Evolutionary conservation across 2,329 filamentous ascomycete species (phyloP), one percentile per base, ranked within the genome.

Genomic region (Colletotrichum tropicale): DNA sequence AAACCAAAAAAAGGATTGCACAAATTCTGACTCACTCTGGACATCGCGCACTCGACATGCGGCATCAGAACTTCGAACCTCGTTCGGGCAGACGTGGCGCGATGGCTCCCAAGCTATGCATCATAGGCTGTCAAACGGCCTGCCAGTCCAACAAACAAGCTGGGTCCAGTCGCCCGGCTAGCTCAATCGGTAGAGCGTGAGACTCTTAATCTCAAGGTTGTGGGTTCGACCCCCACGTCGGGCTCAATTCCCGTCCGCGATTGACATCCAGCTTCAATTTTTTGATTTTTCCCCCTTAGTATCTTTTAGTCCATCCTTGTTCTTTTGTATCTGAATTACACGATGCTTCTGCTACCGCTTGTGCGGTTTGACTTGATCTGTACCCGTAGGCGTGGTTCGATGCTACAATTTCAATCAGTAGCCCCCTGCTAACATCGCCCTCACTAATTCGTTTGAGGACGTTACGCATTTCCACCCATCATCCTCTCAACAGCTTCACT

Each of bases 111-210:
- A 12, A 13, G 6, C n/a, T 13, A 5, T 7, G 6, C 43, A 3
- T 9, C 2, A 62, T 62, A 24, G 6, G 2, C 2, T n/a, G 30
- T 9, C 28, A 13, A 21, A 34, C 3, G n/a, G 30, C 2, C 16
- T 0, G 0, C 2, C 2, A 6, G 0, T 0, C 3, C 58, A 62
- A 24, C 30, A 36, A 4, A 4, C 2, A 12, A 62, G 58, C 58
- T 62, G 58, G 58, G 58, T 62, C 58, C 58, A 36, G 30, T 62
- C 30, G 58, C 58, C 58, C 58, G 58, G 89, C 87, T 92, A 92
- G 90, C 90, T 92, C 90, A 92, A 92, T 92, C 90, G 90, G 90
- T 93, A 93, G 91, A 93, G 91, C 91, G 91, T 93, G 88, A 92
- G 91, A 93, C 91, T 93, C 91, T 91, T 90, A 90, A 77, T 77